These are phyloP conservation scores for Dothiorella sarmentorum DNA, from an alignment of 2,329 filamentous ascomycete species.

Conservation along the genomic window DNA sequence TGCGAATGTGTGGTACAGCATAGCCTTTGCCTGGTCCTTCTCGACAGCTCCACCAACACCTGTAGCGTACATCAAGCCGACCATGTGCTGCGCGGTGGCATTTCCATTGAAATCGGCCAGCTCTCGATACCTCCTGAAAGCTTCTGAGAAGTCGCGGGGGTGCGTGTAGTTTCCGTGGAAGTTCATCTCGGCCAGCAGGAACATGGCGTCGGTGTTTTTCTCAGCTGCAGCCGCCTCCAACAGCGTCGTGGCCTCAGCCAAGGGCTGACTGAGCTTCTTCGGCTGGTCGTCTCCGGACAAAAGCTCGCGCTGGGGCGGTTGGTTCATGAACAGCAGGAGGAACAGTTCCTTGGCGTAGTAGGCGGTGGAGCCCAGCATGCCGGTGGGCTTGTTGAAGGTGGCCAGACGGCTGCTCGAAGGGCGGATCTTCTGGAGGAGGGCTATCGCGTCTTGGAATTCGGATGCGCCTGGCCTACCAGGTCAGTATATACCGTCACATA, in stretches of 20 bases:
- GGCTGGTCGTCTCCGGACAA: conserved; percentile 36
- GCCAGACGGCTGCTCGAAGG: conserved; percentile 39
- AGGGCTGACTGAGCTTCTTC: conserved; percentile 47
- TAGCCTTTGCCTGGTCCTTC: conserved; percentile 82
- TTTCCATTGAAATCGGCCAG: conserved; percentile 78
- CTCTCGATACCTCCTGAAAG: conserved; percentile 77
- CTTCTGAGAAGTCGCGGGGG: conserved; percentile 73
- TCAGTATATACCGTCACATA: not conserved
- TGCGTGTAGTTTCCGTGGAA: conserved; percentile 94
- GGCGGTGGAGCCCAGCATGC: conserved; percentile 54
- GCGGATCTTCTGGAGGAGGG: conserved; percentile 41
- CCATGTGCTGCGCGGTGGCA: conserved; percentile 89
- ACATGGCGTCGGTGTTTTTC: conserved; percentile 76
- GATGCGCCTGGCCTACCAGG: conserved; percentile 23
- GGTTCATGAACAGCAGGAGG: conserved; percentile 63
- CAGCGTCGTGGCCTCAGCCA: conserved; percentile 57
- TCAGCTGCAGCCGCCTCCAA: conserved; percentile 56
- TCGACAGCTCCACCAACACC: conserved; percentile 79
- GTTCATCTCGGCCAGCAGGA: conserved; percentile 87
- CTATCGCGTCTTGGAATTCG: conserved; percentile 38
- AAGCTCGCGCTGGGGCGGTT: conserved; percentile 48
- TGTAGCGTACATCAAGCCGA: conserved; percentile 93
- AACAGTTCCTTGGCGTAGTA: conserved; percentile 63
- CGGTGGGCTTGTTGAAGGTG: conserved; percentile 50
- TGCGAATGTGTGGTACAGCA: conserved; percentile 93